phyloP scores from a whole-genome alignment of 164 flowering plant genomes.

The Umbilicus rupestris region DNA sequence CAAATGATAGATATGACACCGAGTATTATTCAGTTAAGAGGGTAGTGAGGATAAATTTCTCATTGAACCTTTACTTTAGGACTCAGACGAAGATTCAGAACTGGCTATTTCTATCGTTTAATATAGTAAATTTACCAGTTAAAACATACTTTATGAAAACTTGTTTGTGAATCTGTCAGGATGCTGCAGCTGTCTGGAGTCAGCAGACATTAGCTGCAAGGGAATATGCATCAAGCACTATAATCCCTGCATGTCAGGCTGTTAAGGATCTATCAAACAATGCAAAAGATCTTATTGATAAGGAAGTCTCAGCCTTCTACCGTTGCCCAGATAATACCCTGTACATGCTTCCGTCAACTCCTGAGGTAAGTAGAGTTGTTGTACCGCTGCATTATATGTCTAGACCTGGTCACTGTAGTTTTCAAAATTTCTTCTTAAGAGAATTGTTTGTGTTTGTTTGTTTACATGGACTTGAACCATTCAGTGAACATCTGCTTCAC shows the following conservation, averaged over 20 bases:
- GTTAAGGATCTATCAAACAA: constrained; percentile 57
- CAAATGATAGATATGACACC: no score
- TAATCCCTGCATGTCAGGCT: constrained; percentile 74
- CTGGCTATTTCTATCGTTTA: no score
- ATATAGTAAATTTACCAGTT: neutral
- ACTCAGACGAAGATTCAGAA: neutral
- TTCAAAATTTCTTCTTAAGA: neutral
- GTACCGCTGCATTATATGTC: neutral
- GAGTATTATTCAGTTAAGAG: no score
- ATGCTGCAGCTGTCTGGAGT: constrained; percentile 86
- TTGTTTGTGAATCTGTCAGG: constrained; percentile 30
- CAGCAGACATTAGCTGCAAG: constrained; percentile 93
- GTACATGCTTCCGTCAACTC: constrained; percentile 94
- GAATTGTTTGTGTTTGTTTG: neutral
- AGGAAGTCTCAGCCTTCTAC: constrained; percentile 79
- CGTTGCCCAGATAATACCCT: constrained; percentile 87
- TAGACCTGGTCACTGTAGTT: neutral
- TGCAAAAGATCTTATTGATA: constrained; percentile 82
- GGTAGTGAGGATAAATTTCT: no score
- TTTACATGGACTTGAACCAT: neutral
- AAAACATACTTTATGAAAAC: neutral
- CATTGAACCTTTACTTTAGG: no score
- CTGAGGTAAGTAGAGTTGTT: constrained; percentile 45
- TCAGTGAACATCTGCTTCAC: neutral
- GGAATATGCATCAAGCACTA: constrained; percentile 84